Evolutionary conservation across 2,329 filamentous ascomycete genomes (phyloP).

Genomic region (Trichoderma atrobrunneum): DNA sequence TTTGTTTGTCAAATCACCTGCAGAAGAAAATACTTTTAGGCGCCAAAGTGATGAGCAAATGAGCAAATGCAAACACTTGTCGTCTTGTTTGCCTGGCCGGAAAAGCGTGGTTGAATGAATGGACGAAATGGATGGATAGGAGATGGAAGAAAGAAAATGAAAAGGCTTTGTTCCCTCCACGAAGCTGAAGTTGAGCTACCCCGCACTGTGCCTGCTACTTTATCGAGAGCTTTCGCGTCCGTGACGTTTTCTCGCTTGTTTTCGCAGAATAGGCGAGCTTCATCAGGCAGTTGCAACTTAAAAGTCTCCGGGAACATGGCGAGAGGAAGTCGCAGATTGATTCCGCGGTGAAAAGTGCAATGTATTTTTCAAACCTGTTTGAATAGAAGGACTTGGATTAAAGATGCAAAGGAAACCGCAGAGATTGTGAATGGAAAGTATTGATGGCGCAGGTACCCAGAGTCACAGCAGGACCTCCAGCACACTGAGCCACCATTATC

Average conservation of each 20-base stretch:
- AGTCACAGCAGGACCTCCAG: background rate
- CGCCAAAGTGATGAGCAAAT: background rate
- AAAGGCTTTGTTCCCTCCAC: background rate
- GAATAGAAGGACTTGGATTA: background rate
- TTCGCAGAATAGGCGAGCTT: background rate
- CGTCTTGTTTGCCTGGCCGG: background rate
- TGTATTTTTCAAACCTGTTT: background rate
- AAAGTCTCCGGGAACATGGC: background rate
- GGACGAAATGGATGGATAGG: background rate
- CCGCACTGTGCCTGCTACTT: background rate
- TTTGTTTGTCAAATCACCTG: background rate
- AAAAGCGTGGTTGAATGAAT: background rate
- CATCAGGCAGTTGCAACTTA: background rate
- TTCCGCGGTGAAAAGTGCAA: background rate
- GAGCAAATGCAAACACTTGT: background rate
- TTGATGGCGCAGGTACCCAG: background rate
- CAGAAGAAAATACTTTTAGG: background rate
- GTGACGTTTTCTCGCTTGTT: background rate
- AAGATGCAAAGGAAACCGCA: background rate
- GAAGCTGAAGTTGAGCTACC: background rate
- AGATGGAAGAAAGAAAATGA: background rate
- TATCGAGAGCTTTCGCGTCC: background rate
- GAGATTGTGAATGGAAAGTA: background rate
- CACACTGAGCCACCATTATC: background rate
- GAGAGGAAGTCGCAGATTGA: background rate